phyloP scores from a whole-genome alignment of 768 basidiomycete genomes.

The Leucogyrophana mollusca region DNA sequence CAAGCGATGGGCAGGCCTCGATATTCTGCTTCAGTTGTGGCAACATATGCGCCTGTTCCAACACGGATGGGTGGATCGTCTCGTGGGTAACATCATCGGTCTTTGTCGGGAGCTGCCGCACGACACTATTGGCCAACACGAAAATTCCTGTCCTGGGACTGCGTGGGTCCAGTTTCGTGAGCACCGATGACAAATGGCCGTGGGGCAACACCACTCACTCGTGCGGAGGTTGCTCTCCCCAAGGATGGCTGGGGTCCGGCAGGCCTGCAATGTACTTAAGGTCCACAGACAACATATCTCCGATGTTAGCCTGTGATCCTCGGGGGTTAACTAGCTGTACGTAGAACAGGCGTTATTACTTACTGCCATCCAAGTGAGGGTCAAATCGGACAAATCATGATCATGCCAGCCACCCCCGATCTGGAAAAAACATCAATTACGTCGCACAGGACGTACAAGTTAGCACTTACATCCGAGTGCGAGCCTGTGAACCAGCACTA shows the following conservation, averaged over 20 bases:
- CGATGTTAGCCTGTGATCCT: conserved; percentile 51
- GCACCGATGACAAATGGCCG: conserved; percentile 2
- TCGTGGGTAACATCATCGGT: conserved; percentile 52
- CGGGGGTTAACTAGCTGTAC: too few species aligned
- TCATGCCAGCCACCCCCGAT: conserved; percentile 68
- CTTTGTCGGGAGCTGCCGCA: conserved; percentile 47
- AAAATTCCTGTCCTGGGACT: conserved; percentile 61
- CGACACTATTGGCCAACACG: conserved; percentile 38
- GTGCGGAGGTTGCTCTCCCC: conserved; percentile 64
- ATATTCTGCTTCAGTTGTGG: conserved; percentile 36
- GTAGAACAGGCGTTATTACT: conserved; percentile 16
- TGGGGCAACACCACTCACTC: conserved; percentile 40
- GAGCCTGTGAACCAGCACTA: conserved; percentile 20
- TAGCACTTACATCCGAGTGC: conserved; percentile 18
- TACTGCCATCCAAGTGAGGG: conserved; percentile 65
- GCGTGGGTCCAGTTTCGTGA: neutral
- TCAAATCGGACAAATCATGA: conserved; percentile 67
- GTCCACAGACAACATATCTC: conserved; percentile 56
- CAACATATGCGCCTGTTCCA: conserved; percentile 39
- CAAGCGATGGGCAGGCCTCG: conserved; percentile 40
- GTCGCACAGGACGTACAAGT: too few species aligned
- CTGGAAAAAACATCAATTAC: conserved; percentile 36
- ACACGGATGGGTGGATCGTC: conserved; percentile 59
- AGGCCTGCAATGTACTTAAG: conserved; percentile 48
- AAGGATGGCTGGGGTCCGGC: conserved; percentile 49